These are phyloP conservation scores for Flammula alnicola DNA, from an alignment of 1,284 basidiomycete genomes.

Conservation along the genomic window DNA sequence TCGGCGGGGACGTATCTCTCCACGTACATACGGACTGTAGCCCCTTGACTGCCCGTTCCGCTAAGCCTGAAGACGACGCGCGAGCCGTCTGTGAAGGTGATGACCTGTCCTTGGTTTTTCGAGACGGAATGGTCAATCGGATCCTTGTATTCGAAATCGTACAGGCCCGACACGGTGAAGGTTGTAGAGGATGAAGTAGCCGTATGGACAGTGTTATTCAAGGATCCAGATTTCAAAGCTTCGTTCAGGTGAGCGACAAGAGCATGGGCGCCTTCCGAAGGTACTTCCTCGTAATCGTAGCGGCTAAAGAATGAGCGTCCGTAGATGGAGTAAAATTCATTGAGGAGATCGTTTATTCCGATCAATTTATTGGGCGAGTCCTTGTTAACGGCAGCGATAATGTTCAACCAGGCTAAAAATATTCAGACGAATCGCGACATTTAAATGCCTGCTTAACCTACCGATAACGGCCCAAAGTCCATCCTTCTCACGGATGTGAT, in stretches of 20 bases:
- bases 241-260: constrained; percentile 83
- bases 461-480: constrained; percentile 97
- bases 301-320: constrained; percentile 98
- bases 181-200: constrained; percentile 69
- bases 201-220: constrained; percentile 69
- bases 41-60: constrained; percentile 95
- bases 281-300: constrained; percentile 99
- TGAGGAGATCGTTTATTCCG: constrained; percentile 89
- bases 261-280: constrained; percentile 87
- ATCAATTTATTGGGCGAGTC: constrained; percentile 75
- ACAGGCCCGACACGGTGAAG: constrained; percentile 82
- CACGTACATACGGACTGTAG: constrained; percentile 92
- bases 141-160: constrained; percentile 96
- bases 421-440: neutral
- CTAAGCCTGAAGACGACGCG: constrained; percentile 95
- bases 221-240: constrained; percentile 68
- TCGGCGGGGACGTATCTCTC: constrained; percentile 86
- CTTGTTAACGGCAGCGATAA: constrained; percentile 92
- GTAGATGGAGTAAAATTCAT: constrained; percentile 89
- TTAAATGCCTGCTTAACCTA: constrained; percentile 37
- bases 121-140: constrained; percentile 95
- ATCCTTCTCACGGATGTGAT: constrained; percentile 99
- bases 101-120: constrained; percentile 95
- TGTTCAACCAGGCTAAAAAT: constrained; percentile 90
- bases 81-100: constrained; percentile 90